Evolutionary conservation across 148 eudicot species (phyloP).

Genomic region (Silene latifolia): DNA sequence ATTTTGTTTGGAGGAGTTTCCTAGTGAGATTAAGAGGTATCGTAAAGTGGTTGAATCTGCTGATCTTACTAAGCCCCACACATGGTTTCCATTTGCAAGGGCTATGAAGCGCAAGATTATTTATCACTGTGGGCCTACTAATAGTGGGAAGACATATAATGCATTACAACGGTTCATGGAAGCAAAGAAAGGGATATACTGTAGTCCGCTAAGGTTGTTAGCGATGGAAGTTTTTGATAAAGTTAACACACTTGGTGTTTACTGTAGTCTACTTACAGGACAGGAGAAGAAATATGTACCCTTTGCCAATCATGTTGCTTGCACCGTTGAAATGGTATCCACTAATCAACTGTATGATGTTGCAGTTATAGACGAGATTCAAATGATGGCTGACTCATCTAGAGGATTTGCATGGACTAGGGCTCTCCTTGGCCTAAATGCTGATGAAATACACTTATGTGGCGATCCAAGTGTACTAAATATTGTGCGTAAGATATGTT

Average conservation of each 20-base stretch:
- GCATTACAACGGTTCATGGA: constrained; percentile 90
- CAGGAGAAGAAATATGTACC: constrained; percentile 87
- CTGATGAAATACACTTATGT: constrained; percentile 95
- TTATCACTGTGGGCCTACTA: constrained; percentile 96
- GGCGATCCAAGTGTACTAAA: constrained; percentile 94
- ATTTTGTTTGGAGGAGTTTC: constrained; percentile 72
- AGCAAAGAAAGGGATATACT: constrained; percentile 84
- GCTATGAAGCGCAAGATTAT: constrained; percentile 93
- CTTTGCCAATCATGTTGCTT: constrained; percentile 79
- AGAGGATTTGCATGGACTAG: constrained; percentile 98
- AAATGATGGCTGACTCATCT: constrained; percentile 77
- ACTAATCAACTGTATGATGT: constrained; percentile 80
- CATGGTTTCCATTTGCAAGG: constrained; percentile 98
- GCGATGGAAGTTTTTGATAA: constrained; percentile 98
- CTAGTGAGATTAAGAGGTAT: constrained; percentile 71
- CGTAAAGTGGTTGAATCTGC: constrained; percentile 72
- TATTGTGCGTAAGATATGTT: constrained; percentile 71
- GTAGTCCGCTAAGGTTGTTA: constrained; percentile 94
- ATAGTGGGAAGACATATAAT: constrained; percentile 96
- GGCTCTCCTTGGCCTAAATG: constrained; percentile 87
- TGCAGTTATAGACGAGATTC: constrained; percentile 95
- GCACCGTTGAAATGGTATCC: constrained; percentile 97
- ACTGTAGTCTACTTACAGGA: constrained; percentile 88
- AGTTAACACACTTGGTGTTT: constrained; percentile 77
- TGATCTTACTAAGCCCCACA: constrained; percentile 84